Percentiles rank a stretch among this genome's conserved stretches.
phyloP scores from a whole-genome alignment of 768 basidiomycete genomes.

The Lactarius hengduanensis region DNA sequence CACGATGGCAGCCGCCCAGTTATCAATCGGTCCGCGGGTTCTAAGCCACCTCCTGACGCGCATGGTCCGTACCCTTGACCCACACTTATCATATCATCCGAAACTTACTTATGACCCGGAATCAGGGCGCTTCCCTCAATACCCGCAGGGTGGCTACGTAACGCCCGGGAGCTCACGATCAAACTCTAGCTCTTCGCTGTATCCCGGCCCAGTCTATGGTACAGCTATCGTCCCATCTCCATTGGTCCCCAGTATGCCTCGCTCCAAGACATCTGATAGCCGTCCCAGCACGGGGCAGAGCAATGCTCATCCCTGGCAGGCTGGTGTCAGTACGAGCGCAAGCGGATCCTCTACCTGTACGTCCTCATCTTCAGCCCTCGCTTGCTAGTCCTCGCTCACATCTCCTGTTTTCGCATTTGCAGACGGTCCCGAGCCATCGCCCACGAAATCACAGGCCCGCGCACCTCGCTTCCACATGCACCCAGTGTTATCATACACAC shows the following conservation, averaged over 20 bases:
- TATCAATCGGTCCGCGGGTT: constrained; percentile 16
- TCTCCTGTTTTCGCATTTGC: neutral
- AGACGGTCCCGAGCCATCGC: constrained; percentile 25
- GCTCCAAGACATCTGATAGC: constrained; percentile 35
- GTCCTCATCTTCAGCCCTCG: constrained; percentile 28
- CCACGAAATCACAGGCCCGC: constrained; percentile 34
- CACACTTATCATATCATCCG: constrained; percentile 21
- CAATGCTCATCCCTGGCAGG: constrained; percentile 43
- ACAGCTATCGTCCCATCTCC: constrained; percentile 25
- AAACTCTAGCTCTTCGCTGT: constrained; percentile 51
- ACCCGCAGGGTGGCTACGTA: constrained; percentile 31
- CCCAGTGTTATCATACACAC: constrained; percentile 57
- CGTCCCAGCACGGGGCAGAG: constrained; percentile 50
- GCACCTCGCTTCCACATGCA: constrained; percentile 54
- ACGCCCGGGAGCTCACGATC: constrained; percentile 48
- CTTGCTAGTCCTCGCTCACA: neutral
- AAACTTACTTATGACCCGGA: constrained; percentile 27
- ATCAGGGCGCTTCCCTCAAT: constrained; percentile 23
- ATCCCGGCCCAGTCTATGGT: constrained; percentile 39
- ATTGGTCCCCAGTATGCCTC: constrained; percentile 22
- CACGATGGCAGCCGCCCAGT: constrained; percentile 24
- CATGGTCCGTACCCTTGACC: constrained; percentile 29
- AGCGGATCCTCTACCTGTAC: constrained; percentile 44
- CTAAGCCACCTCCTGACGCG: constrained; percentile 19
- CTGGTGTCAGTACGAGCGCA: constrained; percentile 38